Conservation (phyloP, 306 rosid genomes). For the Quercus engelmannii region DNA sequence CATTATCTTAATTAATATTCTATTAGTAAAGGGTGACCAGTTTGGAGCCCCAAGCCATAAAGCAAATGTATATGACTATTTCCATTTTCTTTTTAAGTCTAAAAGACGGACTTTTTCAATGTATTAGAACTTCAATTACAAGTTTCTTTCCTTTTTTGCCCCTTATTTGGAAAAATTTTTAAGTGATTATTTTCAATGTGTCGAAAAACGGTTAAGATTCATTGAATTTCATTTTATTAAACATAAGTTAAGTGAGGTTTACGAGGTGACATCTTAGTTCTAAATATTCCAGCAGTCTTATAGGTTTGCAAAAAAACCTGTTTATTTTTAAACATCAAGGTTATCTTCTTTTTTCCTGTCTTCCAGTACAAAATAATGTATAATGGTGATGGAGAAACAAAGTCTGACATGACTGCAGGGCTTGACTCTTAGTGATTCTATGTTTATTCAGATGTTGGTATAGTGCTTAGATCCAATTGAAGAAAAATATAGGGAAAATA, state of each 20-base stretch:
- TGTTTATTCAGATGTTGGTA: slow-evolving; percentile 10
- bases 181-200: neutral
- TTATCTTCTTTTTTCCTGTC: neutral
- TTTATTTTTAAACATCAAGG: slow-evolving; percentile 4
- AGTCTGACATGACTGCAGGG: slow-evolving; percentile 21
- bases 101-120: slow-evolving; percentile 8
- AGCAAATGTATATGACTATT: slow-evolving; percentile 19
- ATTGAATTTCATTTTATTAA: slow-evolving; percentile 21
- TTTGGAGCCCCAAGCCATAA: neutral
- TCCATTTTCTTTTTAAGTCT: neutral
- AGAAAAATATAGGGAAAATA: slow-evolving; percentile 24
- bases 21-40: slow-evolving; percentile 18
- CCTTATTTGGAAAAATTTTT: neutral
- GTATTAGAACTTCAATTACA: neutral
- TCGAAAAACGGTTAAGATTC: slow-evolving; percentile 3
- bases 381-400: slow-evolving; percentile 10
- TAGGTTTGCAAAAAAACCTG: slow-evolving; percentile 15
- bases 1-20: slow-evolving; percentile 15
- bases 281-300: slow-evolving; percentile 10
- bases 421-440: slow-evolving; percentile 8
- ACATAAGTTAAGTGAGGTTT: neutral
- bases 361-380: neutral
- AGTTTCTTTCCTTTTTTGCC: neutral
- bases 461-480: slow-evolving; percentile 1
- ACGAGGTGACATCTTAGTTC: slow-evolving; percentile 4